Evolutionary conservation across 148 eudicot species (phyloP).

Genomic region (Fagopyrum tataricum): DNA sequence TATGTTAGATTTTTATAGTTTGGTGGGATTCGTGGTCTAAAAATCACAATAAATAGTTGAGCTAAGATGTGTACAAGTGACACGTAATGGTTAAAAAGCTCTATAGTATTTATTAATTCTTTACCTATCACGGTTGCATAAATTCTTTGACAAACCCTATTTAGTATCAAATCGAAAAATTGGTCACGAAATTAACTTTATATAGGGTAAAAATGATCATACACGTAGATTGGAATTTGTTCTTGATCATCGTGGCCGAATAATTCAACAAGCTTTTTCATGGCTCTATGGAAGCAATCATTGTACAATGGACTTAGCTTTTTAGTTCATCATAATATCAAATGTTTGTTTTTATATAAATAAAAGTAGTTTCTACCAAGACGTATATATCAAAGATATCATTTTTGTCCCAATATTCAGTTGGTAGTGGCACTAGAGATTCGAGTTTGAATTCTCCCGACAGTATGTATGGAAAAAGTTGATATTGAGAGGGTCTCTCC

Average conservation of each 20-base stretch:
- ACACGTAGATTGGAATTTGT: constrained; percentile 8
- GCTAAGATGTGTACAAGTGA: not conserved
- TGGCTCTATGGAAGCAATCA: constrained; percentile 10
- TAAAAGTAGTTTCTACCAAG: not conserved
- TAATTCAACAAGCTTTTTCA: constrained; percentile 7
- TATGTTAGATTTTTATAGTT: not conserved
- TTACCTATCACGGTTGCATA: not conserved
- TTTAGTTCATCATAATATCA: not conserved
- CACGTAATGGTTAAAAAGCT: not conserved
- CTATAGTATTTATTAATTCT: not conserved
- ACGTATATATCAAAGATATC: no score
- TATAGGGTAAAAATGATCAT: not conserved
- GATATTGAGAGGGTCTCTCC: no score
- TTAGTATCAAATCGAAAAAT: not conserved
- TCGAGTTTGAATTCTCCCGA: no score
- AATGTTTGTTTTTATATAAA: not conserved
- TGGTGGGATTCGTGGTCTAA: not conserved
- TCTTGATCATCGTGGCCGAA: constrained; percentile 1
- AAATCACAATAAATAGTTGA: not conserved
- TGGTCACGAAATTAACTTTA: not conserved
- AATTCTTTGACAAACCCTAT: not conserved
- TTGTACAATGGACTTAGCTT: constrained; percentile 11
- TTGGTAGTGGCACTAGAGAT: no score
- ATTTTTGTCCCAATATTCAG: no score
- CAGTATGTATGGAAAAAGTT: no score